Evolutionary conservation across 352 stramenopile genomes (phyloP), one percentile per base, ranked within the genome.

Genomic region (Phytophthora pistaciae): DNA sequence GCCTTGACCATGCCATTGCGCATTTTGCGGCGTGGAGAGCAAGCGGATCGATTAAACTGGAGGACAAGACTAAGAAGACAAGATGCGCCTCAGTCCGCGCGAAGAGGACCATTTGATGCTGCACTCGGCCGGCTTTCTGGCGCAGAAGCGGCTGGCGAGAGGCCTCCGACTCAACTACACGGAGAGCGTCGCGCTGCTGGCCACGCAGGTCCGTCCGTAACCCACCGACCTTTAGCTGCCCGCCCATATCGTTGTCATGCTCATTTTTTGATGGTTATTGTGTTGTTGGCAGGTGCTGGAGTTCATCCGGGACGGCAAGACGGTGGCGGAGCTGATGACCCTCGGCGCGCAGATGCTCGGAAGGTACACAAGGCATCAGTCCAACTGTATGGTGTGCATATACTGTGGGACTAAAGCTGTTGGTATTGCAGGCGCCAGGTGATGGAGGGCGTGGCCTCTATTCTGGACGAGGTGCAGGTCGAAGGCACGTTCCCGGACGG

Each of bases 401-500:
- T 33, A 33, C 29, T 33, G 29, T 33, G 29, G 29, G 29, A 33
- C 29, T 33, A 33, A 33, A 1, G 29, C 29, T 33, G 29, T 10
- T 33, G 29, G 6, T 33, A 33, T 33, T 53, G 60, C 49, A 91
- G 75, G 62, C 87, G 79, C n/a, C 92, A 99, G 82, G 96, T 99
- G 18, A 82, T 98, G 66, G 85, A 96, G 1, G 96, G 96, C n/a
- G 96, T 99, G 40, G 74, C 93, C 3, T 69, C 74, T 23, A 83
- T 99, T 25, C 74, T 99, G 33, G 76, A 94, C 55, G 91, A 99
- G 71, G 95, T 99, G 27, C 96, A 99, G 83, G 87, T 99, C 16
- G 97, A 99, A 85, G 97, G 93, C 18, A 99, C 97, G 23, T 99
- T 99, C 85, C 95, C 93, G 0, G 97, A 99, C 83, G 97, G 97